Base-by-base conservation (phyloP, 148 eudicot genomes). In the Silene latifolia region DNA sequence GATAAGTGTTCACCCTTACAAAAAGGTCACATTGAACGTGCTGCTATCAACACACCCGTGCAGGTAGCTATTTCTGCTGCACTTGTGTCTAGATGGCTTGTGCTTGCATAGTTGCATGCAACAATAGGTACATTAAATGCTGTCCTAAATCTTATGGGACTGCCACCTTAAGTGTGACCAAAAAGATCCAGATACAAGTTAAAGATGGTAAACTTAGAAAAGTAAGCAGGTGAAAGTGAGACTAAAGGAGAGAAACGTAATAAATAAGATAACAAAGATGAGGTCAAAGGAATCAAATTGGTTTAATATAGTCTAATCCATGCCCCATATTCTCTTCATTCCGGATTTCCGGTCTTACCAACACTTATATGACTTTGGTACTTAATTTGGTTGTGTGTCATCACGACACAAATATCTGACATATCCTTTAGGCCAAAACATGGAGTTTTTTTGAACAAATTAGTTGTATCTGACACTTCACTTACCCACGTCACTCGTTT, bases 21-120 rank as follows among this genome's bases (percentile, higher is more conserved):
- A 18, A 87, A 71, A 83, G 82, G 84, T 81, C 99, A 95, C 85
- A 89, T 95, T 78, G 97, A 95, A 66, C 87, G 99, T 35, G 99
- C 99, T 84, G 99, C 99, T 69, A 95, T 95, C 64, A 95, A 95
- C 75, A 90, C 99, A 19, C 99, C 99, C 25, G 99, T 95, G 73
- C 99, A 94, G 97, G 98, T 94, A 59, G 32, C 10, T 71, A 13
- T 59, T 53, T 74, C n/a, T 39, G 13, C 18, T 51, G 19, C 29
- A 12, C 54, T 48, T 51, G 6, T 39, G n/a, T 58, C 5, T 20
- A 8, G 20, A 64, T 27, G 23, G 48, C 54, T 51, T 32, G 39
- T 20, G 7, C 67, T 67, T 70, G 23, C 35, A 32, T 32, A 32
- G 35, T 32, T 32, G 35, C 60, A 48, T 65, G 27, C 70, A 42